Evolutionary conservation across 108 stramenopile species (phyloP), one percentile per base, ranked within the genome.

Genomic region (Cyclotella cryptica): DNA sequence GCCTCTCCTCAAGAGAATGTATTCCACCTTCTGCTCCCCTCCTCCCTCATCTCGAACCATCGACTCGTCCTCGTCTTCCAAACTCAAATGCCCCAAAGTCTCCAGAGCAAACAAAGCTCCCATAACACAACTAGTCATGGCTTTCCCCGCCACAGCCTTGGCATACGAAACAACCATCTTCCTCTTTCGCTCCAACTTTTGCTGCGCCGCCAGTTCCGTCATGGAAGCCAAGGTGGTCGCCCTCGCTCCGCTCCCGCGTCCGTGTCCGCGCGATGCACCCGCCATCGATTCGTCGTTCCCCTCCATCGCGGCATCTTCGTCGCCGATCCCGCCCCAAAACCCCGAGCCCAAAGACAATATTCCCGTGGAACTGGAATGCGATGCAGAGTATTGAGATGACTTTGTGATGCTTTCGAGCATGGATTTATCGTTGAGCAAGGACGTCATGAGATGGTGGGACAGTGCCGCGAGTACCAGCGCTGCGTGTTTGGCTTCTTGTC

Each of bases 101-200:
- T 79, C 81, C 66, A 78, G 44, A 13, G 77, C 77, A 35, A 49
- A 62, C 55, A 81, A 27, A 27, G 80, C 69, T 49, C 80, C 80
- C 66, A 81, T 68, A 1, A 81, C 80, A 65, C 54, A 73, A 57
- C 80, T 81, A 6, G 80, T 74, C 55, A 81, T 26, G 15, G 69
- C 80, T 28, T 73, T 69, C 19, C 74, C 80, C 53, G 73, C 69
- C 24, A 74, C 69, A 22, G 80, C 74, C 69, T 81, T 81, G 62
- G 80, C 80, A 52, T 81, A 72, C 40, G 79, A 73, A 51, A 80
- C 66, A 28, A 64, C 62, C 42, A 21, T 26, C 28, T 60, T 35
- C 11, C 27, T 18, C 66, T 55, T 54, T 30, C 52, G 49, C 39
- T 60, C 45, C 27, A 41, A 43, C 71, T 60, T 53, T 40, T 69